phyloP scores from a whole-genome alignment of 1,284 basidiomycete species.

The Cutaneotrichosporon cutaneum region DNA sequence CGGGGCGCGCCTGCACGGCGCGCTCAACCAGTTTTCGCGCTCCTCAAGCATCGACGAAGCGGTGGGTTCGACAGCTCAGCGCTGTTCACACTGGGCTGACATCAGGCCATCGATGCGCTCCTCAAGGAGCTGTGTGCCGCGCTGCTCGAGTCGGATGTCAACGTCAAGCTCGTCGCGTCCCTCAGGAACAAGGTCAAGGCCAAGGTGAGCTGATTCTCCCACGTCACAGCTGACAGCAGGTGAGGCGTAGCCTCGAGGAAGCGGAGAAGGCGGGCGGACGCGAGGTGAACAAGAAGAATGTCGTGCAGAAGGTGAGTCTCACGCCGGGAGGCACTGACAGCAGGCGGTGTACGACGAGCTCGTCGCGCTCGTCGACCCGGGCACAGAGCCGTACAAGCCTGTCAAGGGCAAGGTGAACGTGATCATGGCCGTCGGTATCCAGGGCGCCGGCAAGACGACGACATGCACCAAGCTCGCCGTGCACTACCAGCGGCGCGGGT shows the following conservation, averaged over 20 bases:
- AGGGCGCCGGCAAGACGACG: slow-evolving; percentile 98
- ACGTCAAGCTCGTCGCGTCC: slow-evolving; percentile 90
- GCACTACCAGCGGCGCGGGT: slow-evolving; percentile 94
- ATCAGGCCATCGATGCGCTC: slow-evolving; percentile 82
- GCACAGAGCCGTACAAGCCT: slow-evolving; percentile 91
- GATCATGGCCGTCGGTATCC: slow-evolving; percentile 95
- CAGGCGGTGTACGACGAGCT: slow-evolving; percentile 97
- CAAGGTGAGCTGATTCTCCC: slow-evolving; percentile 66
- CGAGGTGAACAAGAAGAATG: slow-evolving; percentile 76
- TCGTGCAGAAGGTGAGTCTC: slow-evolving; percentile 78
- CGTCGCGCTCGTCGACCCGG: slow-evolving; percentile 90
- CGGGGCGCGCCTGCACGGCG: slow-evolving; percentile 88
- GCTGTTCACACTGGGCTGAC: slow-evolving; percentile 3
- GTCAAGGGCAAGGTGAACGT: slow-evolving; percentile 93
- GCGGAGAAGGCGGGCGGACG: slow-evolving; percentile 71
- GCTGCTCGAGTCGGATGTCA: slow-evolving; percentile 94
- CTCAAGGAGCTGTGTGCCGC: slow-evolving; percentile 95
- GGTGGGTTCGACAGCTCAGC: slow-evolving; percentile 53
- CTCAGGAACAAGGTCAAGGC: slow-evolving; percentile 85
- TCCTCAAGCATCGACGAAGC: slow-evolving; percentile 85
- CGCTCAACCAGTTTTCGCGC: slow-evolving; percentile 84
- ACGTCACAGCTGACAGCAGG: slow-evolving; percentile 23
- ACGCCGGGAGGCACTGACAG: slow-evolving; percentile 1
- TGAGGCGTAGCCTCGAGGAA: slow-evolving; percentile 58
- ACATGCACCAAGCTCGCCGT: slow-evolving; percentile 97